A percentile compares a stretch with the other conserved stretches of the same genome.
Conservation (phyloP, 495 filamentous ascomycete species). For the Glutinoglossum americanum region DNA sequence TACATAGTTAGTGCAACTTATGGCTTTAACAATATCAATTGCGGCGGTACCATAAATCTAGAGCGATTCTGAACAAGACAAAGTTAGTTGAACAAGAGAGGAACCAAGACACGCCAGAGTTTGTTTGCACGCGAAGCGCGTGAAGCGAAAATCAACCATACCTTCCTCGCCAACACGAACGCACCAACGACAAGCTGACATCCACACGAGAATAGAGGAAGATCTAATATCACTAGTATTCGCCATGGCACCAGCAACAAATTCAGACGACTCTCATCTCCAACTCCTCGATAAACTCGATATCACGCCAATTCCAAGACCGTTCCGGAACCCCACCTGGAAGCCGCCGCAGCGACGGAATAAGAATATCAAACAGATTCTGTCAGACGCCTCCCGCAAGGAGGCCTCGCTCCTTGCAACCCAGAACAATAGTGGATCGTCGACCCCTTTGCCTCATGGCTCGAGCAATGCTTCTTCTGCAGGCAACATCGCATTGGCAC, state of each 20-base stretch:
- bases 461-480: slow-evolving; percentile 3
- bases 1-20: not conserved
- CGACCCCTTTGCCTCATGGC: slow-evolving; percentile 40
- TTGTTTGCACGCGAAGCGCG: not conserved
- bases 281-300: slow-evolving; percentile 67
- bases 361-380: slow-evolving; percentile 92
- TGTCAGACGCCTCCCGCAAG: slow-evolving; percentile 72
- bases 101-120: not conserved
- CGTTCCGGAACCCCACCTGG: slow-evolving; percentile 77
- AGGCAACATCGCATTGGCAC: not conserved
- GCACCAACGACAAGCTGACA: too few relatives aligned
- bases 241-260: not conserved
- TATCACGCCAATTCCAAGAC: slow-evolving; percentile 57
- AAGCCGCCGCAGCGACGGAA: slow-evolving; percentile 83
- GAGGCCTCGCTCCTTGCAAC: slow-evolving; percentile 56
- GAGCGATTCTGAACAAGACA: not conserved
- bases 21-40: not conserved
- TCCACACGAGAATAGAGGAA: too few relatives aligned
- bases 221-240: too few relatives aligned
- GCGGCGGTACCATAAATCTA: slow-evolving; percentile 7
- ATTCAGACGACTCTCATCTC: slow-evolving; percentile 26
- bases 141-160: too few relatives aligned
- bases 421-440: slow-evolving; percentile 60
- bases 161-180: too few relatives aligned
- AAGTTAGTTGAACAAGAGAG: not conserved